Base-by-base conservation (phyloP, 2,329 filamentous ascomycete genomes). In the Fusarium pilosicola region DNA sequence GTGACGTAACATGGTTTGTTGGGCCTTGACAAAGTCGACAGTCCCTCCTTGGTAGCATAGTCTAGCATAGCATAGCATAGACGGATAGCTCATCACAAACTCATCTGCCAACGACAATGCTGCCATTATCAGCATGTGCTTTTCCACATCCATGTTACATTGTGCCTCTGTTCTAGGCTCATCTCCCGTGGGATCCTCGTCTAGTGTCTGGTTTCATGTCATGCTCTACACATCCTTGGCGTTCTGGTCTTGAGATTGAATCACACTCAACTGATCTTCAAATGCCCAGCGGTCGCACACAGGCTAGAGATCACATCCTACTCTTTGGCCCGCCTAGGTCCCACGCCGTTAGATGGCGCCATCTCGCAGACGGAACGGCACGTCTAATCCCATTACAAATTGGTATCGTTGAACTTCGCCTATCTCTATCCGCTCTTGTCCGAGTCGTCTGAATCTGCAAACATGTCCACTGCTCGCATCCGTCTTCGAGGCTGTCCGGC, bases 381-480 rank as follows among this genome's bases (percentile, higher is more conserved):
- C 48, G 42, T 57, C 45, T 30, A 45, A 15, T 69, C 58, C 58
- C 52, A 55, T 63, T 63, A 49, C 42, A 61, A 51, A 51, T 28
- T 55, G 45, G 38, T 42, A 59, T 65, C 39, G 20, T 46, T 44
- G 41, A 46, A 42, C 46, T 57, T 67, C 36, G 46, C 58, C 58
- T 58, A 39, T 60, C 41, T 57, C 69, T 67, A 77, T 36, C 52
- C 41, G 24, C 54, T 62, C 61, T 70, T 74, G 24, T 79, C 76
- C 18, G 79, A 80, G 20, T 82, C 88, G 74, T 93, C 93, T 9
- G 92, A 93, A 80, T 93, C 92, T 17, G 92, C 93, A 88, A 96
- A 97, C 93, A 96, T 95, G 79, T 96, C 94, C 75, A 93, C 93
- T 9, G 94, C 93, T 75, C 91, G 90, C 81, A 94, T 92, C 70